Evolutionary conservation across 1,284 basidiomycete genomes (phyloP).

Genomic region (Grifola frondosa): DNA sequence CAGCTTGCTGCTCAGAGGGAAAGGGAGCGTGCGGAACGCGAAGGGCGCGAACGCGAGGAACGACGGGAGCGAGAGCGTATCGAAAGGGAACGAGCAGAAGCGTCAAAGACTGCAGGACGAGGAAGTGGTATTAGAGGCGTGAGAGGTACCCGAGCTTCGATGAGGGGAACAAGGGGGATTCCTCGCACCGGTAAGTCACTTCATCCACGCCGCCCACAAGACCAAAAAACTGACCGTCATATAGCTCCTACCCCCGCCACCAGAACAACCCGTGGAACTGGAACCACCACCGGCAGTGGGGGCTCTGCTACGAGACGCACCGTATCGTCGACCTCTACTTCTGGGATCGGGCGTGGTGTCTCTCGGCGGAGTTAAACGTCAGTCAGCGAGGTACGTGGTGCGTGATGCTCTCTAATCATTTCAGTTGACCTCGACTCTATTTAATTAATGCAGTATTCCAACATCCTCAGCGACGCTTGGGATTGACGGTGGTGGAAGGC

Average conservation of each 20-base stretch:
- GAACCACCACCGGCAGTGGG: conserved; percentile 4
- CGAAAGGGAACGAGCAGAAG: conserved; percentile 25
- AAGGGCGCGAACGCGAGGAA: conserved; percentile 50
- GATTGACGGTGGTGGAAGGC: too few relatives aligned
- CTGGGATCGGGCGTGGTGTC: too few relatives aligned
- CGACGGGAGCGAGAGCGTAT: conserved; percentile 46
- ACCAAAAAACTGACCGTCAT: background rate
- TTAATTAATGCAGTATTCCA: too few relatives aligned
- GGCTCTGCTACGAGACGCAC: conserved; percentile 11
- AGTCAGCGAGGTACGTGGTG: too few relatives aligned
- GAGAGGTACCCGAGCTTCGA: conserved; percentile 39
- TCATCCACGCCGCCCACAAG: too few relatives aligned
- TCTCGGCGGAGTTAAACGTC: too few relatives aligned
- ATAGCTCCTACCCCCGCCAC: conserved; percentile 7
- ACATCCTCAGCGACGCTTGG: too few relatives aligned
- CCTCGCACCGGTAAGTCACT: conserved; percentile 11
- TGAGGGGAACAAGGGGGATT: conserved; percentile 27
- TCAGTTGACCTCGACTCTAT: too few relatives aligned
- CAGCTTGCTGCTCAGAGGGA: conserved; percentile 48
- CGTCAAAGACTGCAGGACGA: conserved; percentile 16
- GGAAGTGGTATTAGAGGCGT: conserved; percentile 38
- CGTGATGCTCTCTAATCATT: too few relatives aligned
- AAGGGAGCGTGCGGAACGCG: conserved; percentile 46
- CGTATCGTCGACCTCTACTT: conserved; percentile 3
- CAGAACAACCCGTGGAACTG: conserved; percentile 7